phyloP scores from a whole-genome alignment of 1,284 basidiomycete genomes.

The Stygiomarasmius scandens region DNA sequence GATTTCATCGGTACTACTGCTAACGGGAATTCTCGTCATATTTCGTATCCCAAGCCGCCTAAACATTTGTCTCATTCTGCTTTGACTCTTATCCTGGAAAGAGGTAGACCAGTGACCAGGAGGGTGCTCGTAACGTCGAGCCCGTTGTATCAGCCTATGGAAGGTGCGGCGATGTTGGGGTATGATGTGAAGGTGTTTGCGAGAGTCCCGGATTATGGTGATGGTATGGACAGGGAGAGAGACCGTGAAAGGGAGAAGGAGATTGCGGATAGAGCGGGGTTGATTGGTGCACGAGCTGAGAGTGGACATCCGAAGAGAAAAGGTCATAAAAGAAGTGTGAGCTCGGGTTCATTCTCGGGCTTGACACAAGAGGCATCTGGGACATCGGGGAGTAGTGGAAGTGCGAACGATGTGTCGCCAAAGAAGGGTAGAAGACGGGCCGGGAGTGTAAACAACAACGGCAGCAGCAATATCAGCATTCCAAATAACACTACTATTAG shows the following conservation, averaged over 20 bases:
- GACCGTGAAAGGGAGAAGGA: slow-evolving; percentile 11
- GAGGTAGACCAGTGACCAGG: slow-evolving; percentile 67
- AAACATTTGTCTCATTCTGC: slow-evolving; percentile 69
- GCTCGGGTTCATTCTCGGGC: slow-evolving; percentile 12
- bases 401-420: neutral
- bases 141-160: slow-evolving; percentile 82
- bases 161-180: slow-evolving; percentile 70
- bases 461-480: slow-evolving; percentile 4
- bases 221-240: slow-evolving; percentile 58
- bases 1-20: slow-evolving; percentile 15
- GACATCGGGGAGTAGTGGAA: neutral
- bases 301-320: slow-evolving; percentile 16
- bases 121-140: slow-evolving; percentile 81
- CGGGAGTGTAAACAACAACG: slow-evolving; percentile 14
- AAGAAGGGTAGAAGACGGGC: slow-evolving; percentile 12
- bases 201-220: slow-evolving; percentile 74
- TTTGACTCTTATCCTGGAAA: slow-evolving; percentile 71
- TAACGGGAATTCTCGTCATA: neutral
- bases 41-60: slow-evolving; percentile 20
- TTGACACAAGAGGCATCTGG: neutral
- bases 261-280: neutral
- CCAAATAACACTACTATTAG: neutral
- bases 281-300: neutral
- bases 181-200: slow-evolving; percentile 81
- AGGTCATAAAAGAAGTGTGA: slow-evolving; percentile 16